Base-by-base conservation (phyloP, 2,329 filamentous ascomycete species). In the Leptoxyphium fumago region DNA sequence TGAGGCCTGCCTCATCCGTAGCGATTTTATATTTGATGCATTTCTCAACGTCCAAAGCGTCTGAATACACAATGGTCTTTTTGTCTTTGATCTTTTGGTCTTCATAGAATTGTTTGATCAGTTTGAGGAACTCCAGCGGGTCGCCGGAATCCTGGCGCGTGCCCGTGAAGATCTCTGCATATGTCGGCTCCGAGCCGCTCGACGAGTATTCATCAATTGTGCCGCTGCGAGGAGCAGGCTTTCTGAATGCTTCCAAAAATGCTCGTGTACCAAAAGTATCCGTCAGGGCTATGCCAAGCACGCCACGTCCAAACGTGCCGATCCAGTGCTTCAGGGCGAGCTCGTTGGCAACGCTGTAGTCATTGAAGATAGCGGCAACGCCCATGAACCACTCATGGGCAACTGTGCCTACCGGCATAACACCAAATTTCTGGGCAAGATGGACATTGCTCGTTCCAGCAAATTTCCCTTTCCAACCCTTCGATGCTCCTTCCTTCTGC, bases 351-450 rank as follows among this genome's bases (percentile, higher is more conserved):
- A 75, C 72, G 53, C 78, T 74, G 60, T 98, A 98, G 64, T 95
- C 77, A 49, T 85, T 74, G 4, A 82, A 84, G 53, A 95, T 86
- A 34, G 91, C 88, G 1, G 91, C 91, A 49, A 94, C 89, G 38
- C 86, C 88, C 91, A 98, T 98, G 69, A 95, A 96, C 91, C 91
- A 98, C 66, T 98, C 91, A 59, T 98, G 91, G 1, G 91, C 91
- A 2, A 85, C 80, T 0, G 91, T 98, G 5, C 91, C 91, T 10
- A 96, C 76, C 0, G 91, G 87, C 2, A 78, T 68, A 39, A 95
- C 77, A 39, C 78, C 79, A 64, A 94, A 89, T 56, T 86, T 82
- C 86, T 94, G 94, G 10, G 91, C 91, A 52, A 98, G 78, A 61
- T 96, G 89, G 3, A 98, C 91, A 58, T 98, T 98, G 63, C 88